Conservation (phyloP, 192 early-diverging fungal species). For the Thoreauomyces humboldtii region DNA sequence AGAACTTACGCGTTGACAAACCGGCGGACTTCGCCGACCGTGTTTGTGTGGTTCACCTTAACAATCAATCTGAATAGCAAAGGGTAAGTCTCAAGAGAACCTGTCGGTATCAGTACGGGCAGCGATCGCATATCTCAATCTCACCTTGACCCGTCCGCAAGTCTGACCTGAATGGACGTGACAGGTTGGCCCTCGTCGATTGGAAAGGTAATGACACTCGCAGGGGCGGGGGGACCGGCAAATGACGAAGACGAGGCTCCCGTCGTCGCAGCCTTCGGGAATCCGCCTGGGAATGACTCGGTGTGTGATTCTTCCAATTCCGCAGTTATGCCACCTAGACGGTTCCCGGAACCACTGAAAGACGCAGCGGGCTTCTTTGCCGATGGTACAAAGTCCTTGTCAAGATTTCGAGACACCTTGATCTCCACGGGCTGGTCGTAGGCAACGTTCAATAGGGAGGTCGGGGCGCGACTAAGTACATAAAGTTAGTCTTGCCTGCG, state of each 20-base stretch:
- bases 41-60: constrained; percentile 89
- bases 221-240: not conserved
- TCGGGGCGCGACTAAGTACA: constrained; percentile 78
- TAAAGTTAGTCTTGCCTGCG: no score
- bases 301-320: constrained; percentile 9
- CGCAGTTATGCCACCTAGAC: constrained; percentile 68
- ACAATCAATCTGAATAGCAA: constrained; percentile 63
- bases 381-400: constrained; percentile 85
- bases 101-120: not conserved
- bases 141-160: constrained; percentile 82
- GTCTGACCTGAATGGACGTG: constrained; percentile 87
- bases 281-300: constrained; percentile 21
- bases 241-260: no score
- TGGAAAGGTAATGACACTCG: constrained; percentile 16
- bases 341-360: constrained; percentile 77
- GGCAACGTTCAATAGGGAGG: constrained; percentile 79
- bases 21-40: constrained; percentile 76
- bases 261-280: no score
- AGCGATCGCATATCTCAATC: not conserved
- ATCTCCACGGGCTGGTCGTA: constrained; percentile 90
- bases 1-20: constrained; percentile 67
- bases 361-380: constrained; percentile 72
- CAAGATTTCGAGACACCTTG: constrained; percentile 72
- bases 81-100: no score
- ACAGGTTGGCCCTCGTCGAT: constrained; percentile 75